phyloP scores from a whole-genome alignment of 2,329 filamentous ascomycete species.

The Phialocephala sp. region DNA sequence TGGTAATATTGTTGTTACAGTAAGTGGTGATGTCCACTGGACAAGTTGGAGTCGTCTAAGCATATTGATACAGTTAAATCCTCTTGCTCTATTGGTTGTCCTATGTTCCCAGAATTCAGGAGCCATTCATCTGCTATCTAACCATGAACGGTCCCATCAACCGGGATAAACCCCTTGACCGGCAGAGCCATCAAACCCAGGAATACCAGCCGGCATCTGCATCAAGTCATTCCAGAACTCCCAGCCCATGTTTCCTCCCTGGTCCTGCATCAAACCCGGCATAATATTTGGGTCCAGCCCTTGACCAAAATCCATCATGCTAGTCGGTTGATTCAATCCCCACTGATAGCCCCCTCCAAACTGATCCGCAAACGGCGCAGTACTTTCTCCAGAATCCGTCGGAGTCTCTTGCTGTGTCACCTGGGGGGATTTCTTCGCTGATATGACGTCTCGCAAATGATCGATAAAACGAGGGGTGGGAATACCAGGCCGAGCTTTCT shows the following conservation, averaged over 20 bases:
- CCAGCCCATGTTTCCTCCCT: conserved; percentile 23
- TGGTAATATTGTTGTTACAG: not conserved
- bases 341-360: conserved; percentile 16
- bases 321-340: conserved; percentile 17
- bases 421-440: conserved; percentile 5
- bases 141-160: not conserved
- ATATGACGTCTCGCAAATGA: conserved; percentile 8
- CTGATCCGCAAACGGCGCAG: not conserved
- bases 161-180: conserved; percentile 6
- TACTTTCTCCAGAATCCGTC: not conserved
- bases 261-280: conserved; percentile 17
- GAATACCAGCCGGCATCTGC: conserved; percentile 9
- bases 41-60: not conserved
- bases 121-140: not conserved
- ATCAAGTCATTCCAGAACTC: conserved; percentile 29
- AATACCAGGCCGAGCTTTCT: conserved; percentile 20
- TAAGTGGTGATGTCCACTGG: not conserved
- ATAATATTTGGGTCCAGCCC: conserved; percentile 11
- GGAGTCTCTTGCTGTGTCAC: not conserved
- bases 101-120: too few relatives aligned
- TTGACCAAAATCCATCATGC: conserved; percentile 11
- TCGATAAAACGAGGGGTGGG: conserved; percentile 20
- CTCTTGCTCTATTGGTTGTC: not conserved
- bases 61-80: not conserved
- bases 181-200: not conserved